Evolutionary conservation across 2,329 filamentous ascomycete species (phyloP), one percentile per base, ranked within the genome.

Genomic region (Alternaria postmessia): DNA sequence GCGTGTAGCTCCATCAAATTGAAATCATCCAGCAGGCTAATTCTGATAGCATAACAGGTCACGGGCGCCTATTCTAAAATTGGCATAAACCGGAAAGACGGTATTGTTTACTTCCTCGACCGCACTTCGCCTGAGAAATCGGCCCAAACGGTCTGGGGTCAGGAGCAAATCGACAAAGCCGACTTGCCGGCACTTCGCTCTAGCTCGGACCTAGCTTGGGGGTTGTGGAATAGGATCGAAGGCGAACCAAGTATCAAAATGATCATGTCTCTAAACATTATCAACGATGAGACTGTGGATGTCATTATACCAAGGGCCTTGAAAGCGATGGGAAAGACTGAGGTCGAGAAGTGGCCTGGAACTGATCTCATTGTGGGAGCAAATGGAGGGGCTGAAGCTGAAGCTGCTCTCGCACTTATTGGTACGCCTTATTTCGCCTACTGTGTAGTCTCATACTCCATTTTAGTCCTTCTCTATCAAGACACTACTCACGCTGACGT

Each of bases 51-150:
- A 4, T 12, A 4, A 38, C 11, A 64, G 62, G 48, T 49, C 16
- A 64, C 63, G 9, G 42, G 51, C 14, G 63, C 58, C 14, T 44
- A 53, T 28, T 36, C 16, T 4, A 58, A 46, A 1, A 48, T 61
- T 22, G 62, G 56, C 16, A 57, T 62, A 42, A 64, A 66, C n/a
- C 41, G 48, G 20, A 24, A 43, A 7, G 20, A 43, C n/a, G 64
- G 64, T 7, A 55, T 55, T 16, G n/a, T 64, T 9, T 57, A 55
- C 26, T 60, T 60, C 7, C 32, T 66, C 18, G 16, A 54, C 26
- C 57, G 51, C 26, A 30, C 38, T 12, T 48, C 46, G 4, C 46
- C 47, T 30, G 54, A 51, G 38, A 18, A 51, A 16, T 28, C 26
- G 22, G 54, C 24, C 54, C 16, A 20, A 8, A 20, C 38, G 2